Evolutionary conservation across 441 rosid species (phyloP).

Genomic region (Syzygium syzygioides): DNA sequence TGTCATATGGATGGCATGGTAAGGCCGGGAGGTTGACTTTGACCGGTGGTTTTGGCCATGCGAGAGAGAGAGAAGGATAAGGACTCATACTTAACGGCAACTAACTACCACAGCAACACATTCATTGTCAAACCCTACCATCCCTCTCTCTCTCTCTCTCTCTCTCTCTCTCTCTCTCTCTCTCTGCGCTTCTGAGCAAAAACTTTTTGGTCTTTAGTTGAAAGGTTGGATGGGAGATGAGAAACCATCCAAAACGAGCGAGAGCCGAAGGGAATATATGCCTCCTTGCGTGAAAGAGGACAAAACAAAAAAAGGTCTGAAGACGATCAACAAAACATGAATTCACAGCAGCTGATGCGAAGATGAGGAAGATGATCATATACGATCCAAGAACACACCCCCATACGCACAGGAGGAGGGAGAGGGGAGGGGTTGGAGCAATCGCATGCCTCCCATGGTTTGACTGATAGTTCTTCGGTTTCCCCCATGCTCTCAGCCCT

Average conservation of each 20-base stretch:
- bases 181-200: background rate
- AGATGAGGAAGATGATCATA: background rate
- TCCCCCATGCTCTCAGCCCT: background rate
- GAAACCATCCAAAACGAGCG: background rate
- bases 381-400: background rate
- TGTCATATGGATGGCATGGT: background rate
- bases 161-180: background rate
- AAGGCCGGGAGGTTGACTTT: background rate
- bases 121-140: background rate
- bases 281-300: background rate
- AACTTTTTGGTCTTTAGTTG: background rate
- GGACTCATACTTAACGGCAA: background rate
- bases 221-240: background rate
- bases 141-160: background rate
- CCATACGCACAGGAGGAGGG: background rate
- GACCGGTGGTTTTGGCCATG: background rate
- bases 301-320: background rate
- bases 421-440: background rate
- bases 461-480: background rate
- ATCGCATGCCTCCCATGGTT: background rate
- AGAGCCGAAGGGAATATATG: background rate
- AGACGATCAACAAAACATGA: background rate
- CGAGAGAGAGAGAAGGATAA: background rate
- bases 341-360: background rate
- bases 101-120: background rate